Evolutionary conservation across 2,329 filamentous ascomycete genomes (phyloP), one percentile per base, ranked within the genome.

Genomic region (Canariomyces notabilis): DNA sequence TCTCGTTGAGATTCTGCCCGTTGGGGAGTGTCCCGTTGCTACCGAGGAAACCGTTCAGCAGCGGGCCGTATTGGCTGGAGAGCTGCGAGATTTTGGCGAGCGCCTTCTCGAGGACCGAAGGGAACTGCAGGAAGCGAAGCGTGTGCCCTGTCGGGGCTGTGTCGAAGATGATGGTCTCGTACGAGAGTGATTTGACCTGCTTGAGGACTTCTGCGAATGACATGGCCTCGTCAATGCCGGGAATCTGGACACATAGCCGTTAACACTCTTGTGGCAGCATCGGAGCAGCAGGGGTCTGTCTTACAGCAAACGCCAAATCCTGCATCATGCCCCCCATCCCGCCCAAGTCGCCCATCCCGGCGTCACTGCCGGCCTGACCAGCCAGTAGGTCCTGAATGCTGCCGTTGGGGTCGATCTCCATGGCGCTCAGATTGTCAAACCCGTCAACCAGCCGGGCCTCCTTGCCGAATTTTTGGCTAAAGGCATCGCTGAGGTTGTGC

Each of bases 101-200:
- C 6, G 91, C 93, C 72, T 98, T 98, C 71, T 98, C 93, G 64
- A 98, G 87, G 48, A 97, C 90, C 8, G 89, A 93, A 14, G 93
- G 93, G 73, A 98, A 98, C 66, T 98, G 93, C 49, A 98, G 81
- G 78, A 98, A 98, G 60, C 93, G 91, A 50, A 98, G 83, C 2
- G 93, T 98, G 77, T 98, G 93, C 58, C 93, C 93, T 14, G 93
- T 98, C 14, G 93, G 93, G 3, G 93, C 93, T 26, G 93, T 98
- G 69, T 98, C 93, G 79, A 98, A 98, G 68, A 98, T 88, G 72
- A 98, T 97, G 62, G 91, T 89, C 68, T 97, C 93, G 79, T 98
- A 98, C 40, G 89, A 95, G 64, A 97, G 86, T 33, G 89, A 95
- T 73, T 97, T 97, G 73, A 98, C 93, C 71, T 98, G 93, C 71